These are phyloP conservation scores for Termitomyces eurrhizus DNA, from an alignment of 768 basidiomycete species.

Conservation along the genomic window DNA sequence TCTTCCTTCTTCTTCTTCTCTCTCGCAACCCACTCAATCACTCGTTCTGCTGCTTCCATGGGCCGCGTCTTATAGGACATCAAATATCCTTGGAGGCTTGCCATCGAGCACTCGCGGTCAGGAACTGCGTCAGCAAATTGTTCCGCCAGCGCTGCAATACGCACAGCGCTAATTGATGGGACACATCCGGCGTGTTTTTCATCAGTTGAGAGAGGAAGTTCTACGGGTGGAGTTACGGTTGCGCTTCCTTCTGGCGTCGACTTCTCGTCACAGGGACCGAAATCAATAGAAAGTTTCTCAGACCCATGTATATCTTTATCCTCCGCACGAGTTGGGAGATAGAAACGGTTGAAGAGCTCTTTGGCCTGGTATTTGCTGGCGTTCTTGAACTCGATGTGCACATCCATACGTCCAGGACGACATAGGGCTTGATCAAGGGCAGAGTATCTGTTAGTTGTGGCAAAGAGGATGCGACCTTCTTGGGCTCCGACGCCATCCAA, in stretches of 20 bases:
- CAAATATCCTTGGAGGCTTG: slow-evolving; percentile 39
- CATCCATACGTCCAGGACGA: slow-evolving; percentile 66
- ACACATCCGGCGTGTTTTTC: slow-evolving; percentile 24
- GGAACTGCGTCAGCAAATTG: slow-evolving; percentile 45
- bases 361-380: slow-evolving; percentile 56
- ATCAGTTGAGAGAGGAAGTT: slow-evolving; percentile 15
- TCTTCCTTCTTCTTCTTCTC: slow-evolving; percentile 28
- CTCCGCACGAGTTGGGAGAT: slow-evolving; percentile 31
- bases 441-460: slow-evolving; percentile 64
- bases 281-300: not conserved
- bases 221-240: not conserved
- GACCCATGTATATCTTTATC: not conserved
- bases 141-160: slow-evolving; percentile 38
- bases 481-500: slow-evolving; percentile 67
- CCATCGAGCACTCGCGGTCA: slow-evolving; percentile 33
- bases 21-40: slow-evolving; percentile 40
- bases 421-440: slow-evolving; percentile 60
- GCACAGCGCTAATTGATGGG: slow-evolving; percentile 29
- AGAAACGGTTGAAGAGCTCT: slow-evolving; percentile 60
- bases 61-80: slow-evolving; percentile 61
- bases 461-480: slow-evolving; percentile 67
- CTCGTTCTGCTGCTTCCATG: slow-evolving; percentile 37
- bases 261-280: not conserved
- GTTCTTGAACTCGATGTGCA: slow-evolving; percentile 61
- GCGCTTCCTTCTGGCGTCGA: not conserved